Evolutionary conservation across 208 protist species (phyloP), one percentile per base, ranked within the genome.

Genomic region (Acanthamoeba culbertsoni): DNA sequence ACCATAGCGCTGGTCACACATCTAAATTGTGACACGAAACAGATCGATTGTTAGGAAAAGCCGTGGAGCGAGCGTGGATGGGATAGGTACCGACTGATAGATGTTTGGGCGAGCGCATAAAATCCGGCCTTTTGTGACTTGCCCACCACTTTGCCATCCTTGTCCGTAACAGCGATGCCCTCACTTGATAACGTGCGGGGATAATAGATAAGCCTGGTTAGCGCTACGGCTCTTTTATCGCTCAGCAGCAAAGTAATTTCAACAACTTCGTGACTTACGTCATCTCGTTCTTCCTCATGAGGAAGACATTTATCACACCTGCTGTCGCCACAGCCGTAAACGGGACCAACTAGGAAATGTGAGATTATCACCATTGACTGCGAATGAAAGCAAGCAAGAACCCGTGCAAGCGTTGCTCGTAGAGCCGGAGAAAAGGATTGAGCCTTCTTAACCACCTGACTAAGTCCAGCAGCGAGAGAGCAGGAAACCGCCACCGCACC

Each of bases 251-350:
- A 57, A 93, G 53, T 31, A 55, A 92, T 42, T 8, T 23, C 2
- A 92, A 31, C 31, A 28, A 6, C n/a, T n/a, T n/a, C n/a, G n/a
- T n/a, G 48, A 62, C 97, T 35, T 94, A 79, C 59, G 96, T 96
- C 59, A 96, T 95, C 40, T 96, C 68, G 92, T 98, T 97, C 95
- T 97, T 97, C 97, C 95, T 97, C 98, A 97, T 98, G 96, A 98
- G 95, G 45, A 97, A 95, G 31, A 98, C 94, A 94, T 99, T 99
- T 46, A 96, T 97, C n/a, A 97, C 96, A 51, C 97, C 94, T 42
- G 98, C 98, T 2, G 91, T 37, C 31, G 95, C 96, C 0, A 98
- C 97, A 31, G 97, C 98, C 20, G 97, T 40, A 62, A 97, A 98
- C 0, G 98, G 98, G 73, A 98, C 95, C n/a, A 97, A 96, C 35